Evolutionary conservation across 352 stramenopile species (phyloP).

Genomic region (Phytophthora ohioensis): DNA sequence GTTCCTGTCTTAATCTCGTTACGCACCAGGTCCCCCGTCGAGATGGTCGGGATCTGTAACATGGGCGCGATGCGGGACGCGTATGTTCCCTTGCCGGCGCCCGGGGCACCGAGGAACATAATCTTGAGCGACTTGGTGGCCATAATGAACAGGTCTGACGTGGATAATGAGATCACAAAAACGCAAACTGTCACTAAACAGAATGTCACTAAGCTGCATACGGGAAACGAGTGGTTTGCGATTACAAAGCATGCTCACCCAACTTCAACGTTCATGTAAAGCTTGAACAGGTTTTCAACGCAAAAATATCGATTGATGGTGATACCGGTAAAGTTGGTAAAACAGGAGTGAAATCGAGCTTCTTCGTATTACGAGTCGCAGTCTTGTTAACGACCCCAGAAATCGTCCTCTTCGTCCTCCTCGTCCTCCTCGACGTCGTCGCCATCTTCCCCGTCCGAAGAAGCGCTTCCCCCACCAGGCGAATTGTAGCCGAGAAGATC

Average conservation of each 20-base stretch:
- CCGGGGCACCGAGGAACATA: slow-evolving; percentile 92
- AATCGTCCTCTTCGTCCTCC: not conserved
- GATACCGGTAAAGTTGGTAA: too few relatives aligned
- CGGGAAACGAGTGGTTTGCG: not conserved
- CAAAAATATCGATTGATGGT: too few relatives aligned
- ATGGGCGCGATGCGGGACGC: slow-evolving; percentile 86
- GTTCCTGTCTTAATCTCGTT: slow-evolving; percentile 89
- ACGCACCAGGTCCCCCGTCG: slow-evolving; percentile 89
- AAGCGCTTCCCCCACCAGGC: not conserved
- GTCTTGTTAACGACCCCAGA: not conserved
- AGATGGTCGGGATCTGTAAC: slow-evolving; percentile 90
- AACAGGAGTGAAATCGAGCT: not conserved
- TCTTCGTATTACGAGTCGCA: too few relatives aligned
- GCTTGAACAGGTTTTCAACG: too few relatives aligned
- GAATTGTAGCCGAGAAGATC: slow-evolving; percentile 16
- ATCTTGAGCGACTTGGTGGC: slow-evolving; percentile 70
- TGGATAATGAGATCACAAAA: slow-evolving; percentile 14
- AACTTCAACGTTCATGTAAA: too few relatives aligned
- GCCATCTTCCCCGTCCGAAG: not conserved
- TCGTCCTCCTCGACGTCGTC: slow-evolving; percentile 1
- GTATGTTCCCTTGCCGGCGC: slow-evolving; percentile 93
- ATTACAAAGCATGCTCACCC: slow-evolving; percentile 13
- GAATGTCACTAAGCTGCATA: too few relatives aligned
- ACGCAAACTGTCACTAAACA: slow-evolving; percentile 12
- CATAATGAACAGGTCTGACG: slow-evolving; percentile 26